Base-by-base conservation (phyloP, 768 basidiomycete species). In the Boletellus ananas region DNA sequence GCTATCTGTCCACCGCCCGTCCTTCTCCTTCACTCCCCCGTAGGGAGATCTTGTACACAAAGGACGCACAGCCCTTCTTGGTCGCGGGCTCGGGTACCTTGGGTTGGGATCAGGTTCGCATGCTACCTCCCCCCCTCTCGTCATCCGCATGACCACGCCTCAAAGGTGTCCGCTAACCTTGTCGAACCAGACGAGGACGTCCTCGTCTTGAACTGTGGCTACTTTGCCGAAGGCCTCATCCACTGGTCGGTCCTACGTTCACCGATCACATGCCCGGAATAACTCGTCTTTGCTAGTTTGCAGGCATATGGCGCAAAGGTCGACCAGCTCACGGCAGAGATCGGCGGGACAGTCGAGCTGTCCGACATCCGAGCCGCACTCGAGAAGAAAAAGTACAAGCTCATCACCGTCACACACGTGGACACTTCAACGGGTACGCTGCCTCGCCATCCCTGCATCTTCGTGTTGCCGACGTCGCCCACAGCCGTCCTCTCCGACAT, bases 21-120 rank as follows among this genome's bases (percentile, higher is more conserved):
- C 33, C 47, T 34, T 35, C 33, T 49, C 27, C 45, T 21, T 56
- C 34, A 51, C 13, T 2, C 7, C 12, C 11, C 2, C 45, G 36
- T 55, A 86, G 89, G 54, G 74, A 89, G 47, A 84, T 97, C 7
- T 70, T 98, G 18, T 84, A 83, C 64, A 86, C 95, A 27, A 78
- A 81, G 47, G 72, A 75, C 20, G 89, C 79, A 0, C 96, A 98
- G 63, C 91, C 93, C 0, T 93, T 99, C 76, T 71, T 99, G 60
- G 87, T 98, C 54, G 85, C 94, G 23, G 96, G 96, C 2, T 90
- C 86, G 47, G 96, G 96, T 14, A 98, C 96, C 2, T 77, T 99
- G 31, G 96, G 96, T 25, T 98, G 94, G 94, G 94, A 97, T 67
- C 88, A 91, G 80, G 89, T 79, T 38, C 56, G 78, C 63, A 18